Percentiles rank a stretch among this genome's conserved stretches.
Evolutionary conservation across 1,139 yeast genomes (phyloP).

Genomic region (Geotrichum bryndzae): DNA sequence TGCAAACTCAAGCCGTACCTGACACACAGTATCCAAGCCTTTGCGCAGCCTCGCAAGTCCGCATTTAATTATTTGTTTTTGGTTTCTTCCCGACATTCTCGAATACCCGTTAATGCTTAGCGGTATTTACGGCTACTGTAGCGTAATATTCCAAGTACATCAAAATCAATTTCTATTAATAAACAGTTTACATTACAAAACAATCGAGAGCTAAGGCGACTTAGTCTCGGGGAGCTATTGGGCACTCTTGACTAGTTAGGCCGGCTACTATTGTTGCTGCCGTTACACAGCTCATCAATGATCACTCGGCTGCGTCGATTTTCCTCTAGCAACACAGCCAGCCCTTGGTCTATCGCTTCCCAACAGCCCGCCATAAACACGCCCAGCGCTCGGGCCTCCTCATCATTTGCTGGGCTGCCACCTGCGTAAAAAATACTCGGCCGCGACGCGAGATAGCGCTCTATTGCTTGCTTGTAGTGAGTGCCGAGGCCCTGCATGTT

Average conservation of each 20-base stretch:
- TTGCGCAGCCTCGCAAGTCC: background rate
- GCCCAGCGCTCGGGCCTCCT: background rate
- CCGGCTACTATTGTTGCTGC: background rate
- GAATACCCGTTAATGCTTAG: background rate
- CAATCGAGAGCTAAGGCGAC: background rate
- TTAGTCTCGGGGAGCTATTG: background rate
- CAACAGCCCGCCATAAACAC: slow-evolving; percentile 6
- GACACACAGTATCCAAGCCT: background rate
- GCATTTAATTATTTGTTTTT: background rate
- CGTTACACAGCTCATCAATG: background rate
- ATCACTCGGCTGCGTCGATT: background rate
- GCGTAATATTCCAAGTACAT: no score
- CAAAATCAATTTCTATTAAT: no score
- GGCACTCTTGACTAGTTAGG: background rate
- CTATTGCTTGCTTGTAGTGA: background rate
- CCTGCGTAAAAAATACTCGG: background rate
- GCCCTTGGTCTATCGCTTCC: slow-evolving; percentile 6
- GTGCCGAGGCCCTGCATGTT: background rate
- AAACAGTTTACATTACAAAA: background rate
- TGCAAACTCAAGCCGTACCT: background rate
- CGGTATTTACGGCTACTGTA: no score
- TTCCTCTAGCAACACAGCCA: background rate
- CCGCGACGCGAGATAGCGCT: background rate
- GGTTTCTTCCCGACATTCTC: background rate
- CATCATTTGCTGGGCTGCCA: slow-evolving; percentile 3